Conservation (phyloP, 768 basidiomycete species). For the Hericium coralloides region DNA sequence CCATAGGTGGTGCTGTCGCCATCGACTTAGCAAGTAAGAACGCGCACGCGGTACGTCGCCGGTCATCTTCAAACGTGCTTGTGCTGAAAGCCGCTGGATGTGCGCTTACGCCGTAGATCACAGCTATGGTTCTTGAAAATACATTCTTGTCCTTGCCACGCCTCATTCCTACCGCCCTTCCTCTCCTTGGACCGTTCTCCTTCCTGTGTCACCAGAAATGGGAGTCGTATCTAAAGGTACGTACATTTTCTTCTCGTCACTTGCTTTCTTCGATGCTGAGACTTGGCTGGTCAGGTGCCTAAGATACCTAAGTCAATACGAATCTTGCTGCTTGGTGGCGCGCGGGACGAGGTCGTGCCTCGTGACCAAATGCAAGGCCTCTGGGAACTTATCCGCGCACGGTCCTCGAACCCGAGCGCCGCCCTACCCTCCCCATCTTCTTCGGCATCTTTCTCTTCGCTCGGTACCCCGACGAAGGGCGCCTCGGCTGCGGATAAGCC, state of each 20-base stretch:
- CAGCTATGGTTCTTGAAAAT: conserved; percentile 84
- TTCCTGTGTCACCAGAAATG: conserved; percentile 85
- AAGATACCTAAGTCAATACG: conserved; percentile 57
- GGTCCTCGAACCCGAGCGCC: conserved; percentile 1
- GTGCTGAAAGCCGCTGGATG: background rate
- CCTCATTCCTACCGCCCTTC: conserved; percentile 76
- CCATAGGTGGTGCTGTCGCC: conserved; percentile 88
- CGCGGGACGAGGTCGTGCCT: conserved; percentile 64
- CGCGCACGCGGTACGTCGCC: conserved; percentile 44
- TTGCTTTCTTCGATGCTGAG: conserved; percentile 25
- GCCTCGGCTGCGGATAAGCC: background rate
- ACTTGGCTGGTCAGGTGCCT: conserved; percentile 13
- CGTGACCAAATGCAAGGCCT: conserved; percentile 67
- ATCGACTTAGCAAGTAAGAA: conserved; percentile 82
- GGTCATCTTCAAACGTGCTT: background rate
- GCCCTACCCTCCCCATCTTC: background rate
- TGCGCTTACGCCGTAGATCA: conserved; percentile 35
- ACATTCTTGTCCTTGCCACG: conserved; percentile 82
- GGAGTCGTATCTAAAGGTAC: conserved; percentile 59
- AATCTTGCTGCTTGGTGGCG: conserved; percentile 77
- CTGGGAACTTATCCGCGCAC: conserved; percentile 45
- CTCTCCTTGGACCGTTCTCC: conserved; percentile 60
- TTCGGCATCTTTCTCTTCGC: background rate
- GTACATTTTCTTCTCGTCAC: conserved; percentile 24
- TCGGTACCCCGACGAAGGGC: background rate